A percentile compares a stretch with the other conserved stretches of the same genome.
phyloP scores from a whole-genome alignment of 306 rosid species.

The Cicer yamashitae region DNA sequence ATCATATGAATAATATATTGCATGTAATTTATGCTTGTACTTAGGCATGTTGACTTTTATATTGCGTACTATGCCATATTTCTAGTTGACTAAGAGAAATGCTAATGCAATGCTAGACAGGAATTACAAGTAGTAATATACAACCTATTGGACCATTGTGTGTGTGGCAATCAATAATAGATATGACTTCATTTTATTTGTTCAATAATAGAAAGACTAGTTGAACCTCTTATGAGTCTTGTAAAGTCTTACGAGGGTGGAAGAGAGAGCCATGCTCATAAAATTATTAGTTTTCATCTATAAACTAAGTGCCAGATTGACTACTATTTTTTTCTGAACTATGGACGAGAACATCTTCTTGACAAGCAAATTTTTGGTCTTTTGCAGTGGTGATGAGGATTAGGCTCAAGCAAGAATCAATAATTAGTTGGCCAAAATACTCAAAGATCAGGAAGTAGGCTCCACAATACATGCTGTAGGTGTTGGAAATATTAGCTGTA shows the following conservation, averaged over 20 bases:
- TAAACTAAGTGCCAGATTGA: no score
- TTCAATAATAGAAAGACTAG: neutral
- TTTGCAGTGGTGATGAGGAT: conserved; percentile 90
- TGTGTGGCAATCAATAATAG: conserved; percentile 27
- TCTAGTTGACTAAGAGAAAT: neutral
- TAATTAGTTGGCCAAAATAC: conserved; percentile 80
- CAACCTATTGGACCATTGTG: conserved; percentile 30
- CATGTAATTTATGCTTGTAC: no score
- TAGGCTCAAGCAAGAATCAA: conserved; percentile 92
- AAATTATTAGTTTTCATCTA: no score
- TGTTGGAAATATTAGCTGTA: no score
- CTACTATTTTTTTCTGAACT: neutral
- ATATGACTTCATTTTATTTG: conserved; percentile 10
- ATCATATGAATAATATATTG: no score
- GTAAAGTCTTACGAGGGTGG: no score
- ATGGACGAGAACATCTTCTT: conserved; percentile 41
- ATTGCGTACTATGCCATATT: conserved; percentile 23
- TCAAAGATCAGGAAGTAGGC: no score
- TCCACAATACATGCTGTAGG: no score
- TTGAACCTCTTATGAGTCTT: no score
- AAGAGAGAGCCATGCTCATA: no score
- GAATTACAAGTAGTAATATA: conserved; percentile 12
- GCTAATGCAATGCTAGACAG: neutral
- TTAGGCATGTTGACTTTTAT: conserved; percentile 37
- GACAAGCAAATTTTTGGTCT: conserved; percentile 47